These are phyloP conservation scores for Cercospora brassicicola DNA, from an alignment of 2,329 filamentous ascomycete species.

Conservation along the genomic window DNA sequence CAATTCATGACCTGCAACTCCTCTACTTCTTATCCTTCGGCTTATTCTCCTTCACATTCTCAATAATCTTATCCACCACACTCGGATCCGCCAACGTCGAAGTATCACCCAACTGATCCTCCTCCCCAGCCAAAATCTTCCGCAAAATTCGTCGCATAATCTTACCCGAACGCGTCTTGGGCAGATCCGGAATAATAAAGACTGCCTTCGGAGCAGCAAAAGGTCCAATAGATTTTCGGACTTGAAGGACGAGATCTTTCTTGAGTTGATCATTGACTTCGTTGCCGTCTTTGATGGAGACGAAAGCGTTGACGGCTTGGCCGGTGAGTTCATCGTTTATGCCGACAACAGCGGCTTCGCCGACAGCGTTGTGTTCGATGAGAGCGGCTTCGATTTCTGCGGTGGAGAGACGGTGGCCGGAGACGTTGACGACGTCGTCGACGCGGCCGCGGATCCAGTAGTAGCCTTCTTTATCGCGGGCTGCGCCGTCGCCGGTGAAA, in stretches of 20 bases:
- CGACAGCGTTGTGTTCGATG: constrained; percentile 84
- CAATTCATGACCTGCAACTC: too few species aligned
- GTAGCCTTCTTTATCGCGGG: constrained; percentile 95
- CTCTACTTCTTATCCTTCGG: constrained; percentile 37
- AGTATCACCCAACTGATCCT: constrained; percentile 92
- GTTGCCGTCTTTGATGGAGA: constrained; percentile 82
- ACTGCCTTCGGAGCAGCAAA: constrained; percentile 96
- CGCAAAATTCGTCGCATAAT: constrained; percentile 97
- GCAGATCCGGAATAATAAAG: constrained; percentile 86
- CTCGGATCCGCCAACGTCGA: constrained; percentile 90
- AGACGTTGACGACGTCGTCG: constrained; percentile 97
- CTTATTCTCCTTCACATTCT: constrained; percentile 66
- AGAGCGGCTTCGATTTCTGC: constrained; percentile 97
- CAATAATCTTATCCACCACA: constrained; percentile 87
- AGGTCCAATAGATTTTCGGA: constrained; percentile 94
- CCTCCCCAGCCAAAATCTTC: constrained; percentile 96
- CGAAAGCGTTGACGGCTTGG: constrained; percentile 96
- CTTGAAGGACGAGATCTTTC: constrained; percentile 92
- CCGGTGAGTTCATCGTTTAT: constrained; percentile 91
- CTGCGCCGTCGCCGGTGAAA: constrained; percentile 91
- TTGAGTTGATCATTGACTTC: constrained; percentile 76
- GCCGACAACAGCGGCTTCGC: constrained; percentile 93
- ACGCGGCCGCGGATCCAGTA: constrained; percentile 99
- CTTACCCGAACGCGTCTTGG: constrained; percentile 97
- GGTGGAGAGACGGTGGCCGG: constrained; percentile 91